Evolutionary conservation across 495 filamentous ascomycete genomes (phyloP).

Genomic region (Aspergillus wentii): DNA sequence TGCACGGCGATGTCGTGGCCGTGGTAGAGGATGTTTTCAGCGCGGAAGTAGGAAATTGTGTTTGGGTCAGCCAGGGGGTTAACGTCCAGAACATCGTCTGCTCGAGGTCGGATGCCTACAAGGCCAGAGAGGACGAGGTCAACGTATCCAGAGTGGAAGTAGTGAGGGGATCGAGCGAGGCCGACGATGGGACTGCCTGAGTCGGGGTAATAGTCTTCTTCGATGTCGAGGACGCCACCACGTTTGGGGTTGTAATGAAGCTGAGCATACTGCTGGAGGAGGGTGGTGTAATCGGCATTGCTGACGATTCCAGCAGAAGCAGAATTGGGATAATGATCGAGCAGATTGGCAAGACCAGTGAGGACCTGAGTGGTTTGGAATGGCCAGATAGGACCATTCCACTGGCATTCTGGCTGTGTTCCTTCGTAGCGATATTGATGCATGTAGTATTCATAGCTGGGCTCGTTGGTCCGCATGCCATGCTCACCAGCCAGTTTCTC

Average conservation of each 20-base stretch:
- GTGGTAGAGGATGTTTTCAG: constrained; percentile 24
- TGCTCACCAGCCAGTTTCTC: constrained; percentile 16
- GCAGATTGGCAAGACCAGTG: constrained; percentile 21
- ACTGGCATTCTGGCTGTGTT: constrained; percentile 19
- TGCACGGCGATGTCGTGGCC: constrained; percentile 23
- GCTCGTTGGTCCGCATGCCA: constrained; percentile 25
- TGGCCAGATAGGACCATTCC: constrained; percentile 28
- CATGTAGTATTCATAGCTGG: constrained; percentile 29
- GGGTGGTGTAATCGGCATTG: constrained; percentile 16
- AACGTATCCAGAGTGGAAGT: constrained; percentile 27
- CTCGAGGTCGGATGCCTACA: constrained; percentile 20
- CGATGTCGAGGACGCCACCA: constrained; percentile 19
- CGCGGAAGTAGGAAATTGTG: constrained; percentile 19
- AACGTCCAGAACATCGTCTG: constrained; percentile 21
- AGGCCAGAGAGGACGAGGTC: constrained; percentile 23
- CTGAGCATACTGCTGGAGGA: constrained; percentile 21
- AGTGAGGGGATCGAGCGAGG: constrained; percentile 20
- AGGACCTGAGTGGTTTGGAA: constrained; percentile 26
- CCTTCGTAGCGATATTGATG: constrained; percentile 22
- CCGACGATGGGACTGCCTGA: constrained; percentile 18
- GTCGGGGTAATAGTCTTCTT: constrained; percentile 25
- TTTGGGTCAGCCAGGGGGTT: constrained; percentile 19
- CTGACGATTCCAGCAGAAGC: constrained; percentile 7
- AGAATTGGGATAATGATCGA: constrained; percentile 24
- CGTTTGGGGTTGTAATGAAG: constrained; percentile 21